Evolutionary conservation across 2,329 filamentous ascomycete species (phyloP), one percentile per base, ranked within the genome.

Genomic region (Remersonia thermophila): DNA sequence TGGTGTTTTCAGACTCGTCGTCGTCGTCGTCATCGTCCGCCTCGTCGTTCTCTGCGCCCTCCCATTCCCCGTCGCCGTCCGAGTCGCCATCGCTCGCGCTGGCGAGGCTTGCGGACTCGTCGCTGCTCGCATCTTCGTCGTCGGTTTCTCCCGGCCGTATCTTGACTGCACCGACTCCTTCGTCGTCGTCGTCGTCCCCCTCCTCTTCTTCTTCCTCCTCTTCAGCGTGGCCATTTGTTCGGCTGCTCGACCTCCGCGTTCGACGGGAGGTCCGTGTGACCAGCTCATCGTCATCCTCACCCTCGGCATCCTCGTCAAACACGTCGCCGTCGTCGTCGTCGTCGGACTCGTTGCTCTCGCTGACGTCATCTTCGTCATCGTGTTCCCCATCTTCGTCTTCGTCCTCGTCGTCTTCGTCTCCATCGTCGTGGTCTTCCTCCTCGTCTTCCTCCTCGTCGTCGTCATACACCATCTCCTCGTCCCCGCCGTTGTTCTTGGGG

Each of bases 91-190:
- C 74, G 35, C 60, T 66, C 4, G 49, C 63, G 41, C 62, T 66
- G 4, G 65, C 66, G 7, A 65, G 61, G 23, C 56, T 55, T 6
- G 53, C 53, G 10, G 42, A 47, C 5, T 43, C 36, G 13, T 33
- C 39, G 29, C 43, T 45, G 35, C 43, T 47, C 3, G 54, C 55
- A 10, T 58, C 61, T 5, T 65, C 62, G 26, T 65, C 60, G 25
- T 65, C 61, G 0, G 62, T 66, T 36, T 71, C 65, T 15, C 66
- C 66, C 6, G 69, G 69, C 38, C 63, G 64, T 39, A 72, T 63
- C 46, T 75, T 73, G 14, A 74, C 69, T 7, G 69, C 69, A 11
- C 70, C 70, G 2, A 73, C 70, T 2, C 64, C 68, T 48, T 75
- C 71, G 3, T 65, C 64, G 7, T 68, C 61, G 16, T 70, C 65